Conservation (phyloP, 1,139 yeast species). For the Meyerozyma sp. region DNA sequence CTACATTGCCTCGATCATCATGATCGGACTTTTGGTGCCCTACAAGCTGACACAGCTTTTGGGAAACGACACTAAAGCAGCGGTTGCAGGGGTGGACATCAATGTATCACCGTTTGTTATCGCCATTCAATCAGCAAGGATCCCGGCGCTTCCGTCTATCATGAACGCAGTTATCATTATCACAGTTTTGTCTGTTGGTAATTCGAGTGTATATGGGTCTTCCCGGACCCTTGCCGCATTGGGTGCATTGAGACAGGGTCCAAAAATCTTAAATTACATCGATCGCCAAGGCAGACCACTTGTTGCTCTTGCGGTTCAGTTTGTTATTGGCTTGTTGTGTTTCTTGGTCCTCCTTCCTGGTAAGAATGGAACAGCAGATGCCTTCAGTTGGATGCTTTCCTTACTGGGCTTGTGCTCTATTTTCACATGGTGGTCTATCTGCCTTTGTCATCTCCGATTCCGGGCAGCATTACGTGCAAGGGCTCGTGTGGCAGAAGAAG, state of each 20-base stretch:
- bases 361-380: conserved; percentile 10
- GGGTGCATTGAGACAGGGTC: conserved; percentile 32
- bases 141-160: conserved; percentile 28
- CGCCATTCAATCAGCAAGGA: conserved; percentile 28
- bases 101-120: conserved; percentile 38
- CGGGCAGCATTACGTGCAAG: conserved; percentile 22
- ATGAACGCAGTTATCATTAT: conserved; percentile 28
- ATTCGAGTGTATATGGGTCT: conserved; percentile 32
- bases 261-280: conserved; percentile 23
- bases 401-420: conserved; percentile 19
- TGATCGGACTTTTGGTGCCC: conserved; percentile 29
- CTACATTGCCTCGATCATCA: conserved; percentile 22
- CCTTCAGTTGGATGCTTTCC: conserved; percentile 20
- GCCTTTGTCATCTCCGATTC: conserved; percentile 27
- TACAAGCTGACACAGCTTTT: conserved; percentile 16
- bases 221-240: conserved; percentile 31
- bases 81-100: conserved; percentile 14
- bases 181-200: conserved; percentile 30
- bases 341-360: conserved; percentile 29
- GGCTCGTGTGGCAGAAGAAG: conserved; percentile 26
- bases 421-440: conserved; percentile 25
- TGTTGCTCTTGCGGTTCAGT: conserved; percentile 22
- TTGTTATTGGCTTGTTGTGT: conserved; percentile 24
- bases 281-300: conserved; percentile 32
- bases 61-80: conserved; percentile 7